A percentile compares a stretch with the other conserved stretches of the same genome.
Evolutionary conservation across 148 eudicot genomes (phyloP).

Genomic region (Rheum nobile): DNA sequence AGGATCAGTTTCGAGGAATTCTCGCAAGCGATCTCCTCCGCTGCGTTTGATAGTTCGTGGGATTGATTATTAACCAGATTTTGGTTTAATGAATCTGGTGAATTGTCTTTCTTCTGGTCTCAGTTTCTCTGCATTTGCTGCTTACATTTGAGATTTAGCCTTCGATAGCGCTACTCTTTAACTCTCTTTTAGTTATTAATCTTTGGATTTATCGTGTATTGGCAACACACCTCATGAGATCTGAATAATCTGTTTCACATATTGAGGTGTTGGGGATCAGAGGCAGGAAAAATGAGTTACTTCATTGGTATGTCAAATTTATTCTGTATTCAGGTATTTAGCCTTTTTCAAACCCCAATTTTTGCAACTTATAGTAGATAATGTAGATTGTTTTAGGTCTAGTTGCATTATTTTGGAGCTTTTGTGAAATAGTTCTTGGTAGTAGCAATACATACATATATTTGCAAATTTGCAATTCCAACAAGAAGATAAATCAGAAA

Average conservation of each 20-base stretch:
- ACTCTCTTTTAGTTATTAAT: too few relatives aligned
- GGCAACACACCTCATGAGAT: too few relatives aligned
- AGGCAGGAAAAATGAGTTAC: too few relatives aligned
- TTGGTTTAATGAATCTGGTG: neutral
- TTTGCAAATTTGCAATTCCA: too few relatives aligned
- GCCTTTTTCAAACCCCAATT: neutral
- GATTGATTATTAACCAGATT: slow-evolving; percentile 13
- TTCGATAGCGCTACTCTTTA: too few relatives aligned
- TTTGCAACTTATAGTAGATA: neutral
- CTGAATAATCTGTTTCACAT: neutral
- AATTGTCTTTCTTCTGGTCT: neutral
- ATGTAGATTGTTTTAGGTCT: too few relatives aligned
- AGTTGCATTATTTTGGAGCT: too few relatives aligned
- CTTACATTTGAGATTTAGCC: neutral
- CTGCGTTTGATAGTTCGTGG: slow-evolving; percentile 55
- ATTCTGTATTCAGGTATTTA: too few relatives aligned
- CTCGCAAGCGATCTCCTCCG: slow-evolving; percentile 51
- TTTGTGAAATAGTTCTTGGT: too few relatives aligned
- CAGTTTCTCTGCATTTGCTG: neutral
- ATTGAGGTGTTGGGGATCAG: too few relatives aligned
- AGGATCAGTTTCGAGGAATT: slow-evolving; percentile 60
- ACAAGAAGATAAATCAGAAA: too few relatives aligned
- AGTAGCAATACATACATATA: too few relatives aligned
- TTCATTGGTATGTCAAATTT: neutral
- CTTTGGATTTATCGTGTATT: neutral